phyloP scores from a whole-genome alignment of 345 rosid genomes.

The Trapa incisa region DNA sequence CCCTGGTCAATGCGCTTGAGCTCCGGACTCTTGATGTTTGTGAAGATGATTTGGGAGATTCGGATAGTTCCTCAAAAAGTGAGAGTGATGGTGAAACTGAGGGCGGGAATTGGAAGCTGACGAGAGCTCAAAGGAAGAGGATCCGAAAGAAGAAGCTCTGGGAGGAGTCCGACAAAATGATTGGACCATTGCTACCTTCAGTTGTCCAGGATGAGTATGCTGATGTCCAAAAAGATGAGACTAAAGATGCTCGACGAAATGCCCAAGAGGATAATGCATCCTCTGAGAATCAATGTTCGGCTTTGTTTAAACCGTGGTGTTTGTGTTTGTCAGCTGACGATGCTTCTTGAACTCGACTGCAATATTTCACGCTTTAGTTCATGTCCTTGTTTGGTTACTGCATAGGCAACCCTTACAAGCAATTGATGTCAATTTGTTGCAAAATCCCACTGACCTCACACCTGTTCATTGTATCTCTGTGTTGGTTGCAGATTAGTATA shows the following conservation, averaged over 20 bases:
- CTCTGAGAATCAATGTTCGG: not conserved
- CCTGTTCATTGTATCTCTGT: not conserved
- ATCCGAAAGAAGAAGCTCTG: conserved; percentile 54
- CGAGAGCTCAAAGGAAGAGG: conserved; percentile 71
- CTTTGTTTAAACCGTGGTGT: too few relatives aligned
- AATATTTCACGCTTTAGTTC: not conserved
- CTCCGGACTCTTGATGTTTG: too few relatives aligned
- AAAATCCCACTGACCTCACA: not conserved
- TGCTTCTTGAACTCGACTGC: too few relatives aligned
- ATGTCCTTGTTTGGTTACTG: not conserved
- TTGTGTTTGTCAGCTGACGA: too few relatives aligned
- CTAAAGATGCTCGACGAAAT: conserved; percentile 48
- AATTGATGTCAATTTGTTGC: not conserved
- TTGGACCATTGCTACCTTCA: conserved; percentile 50
- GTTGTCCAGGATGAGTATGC: not conserved
- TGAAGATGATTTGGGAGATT: conserved; percentile 30
- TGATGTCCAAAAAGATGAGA: conserved; percentile 9
- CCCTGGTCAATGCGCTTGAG: not conserved
- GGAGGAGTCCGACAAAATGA: conserved; percentile 32
- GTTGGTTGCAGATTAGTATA: not conserved
- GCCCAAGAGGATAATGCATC: conserved; percentile 16
- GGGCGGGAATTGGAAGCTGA: conserved; percentile 23
- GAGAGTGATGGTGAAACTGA: conserved; percentile 13
- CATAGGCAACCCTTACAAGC: not conserved
- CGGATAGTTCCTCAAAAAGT: conserved; percentile 13